Percentiles rank a stretch among this genome's conserved stretches.
Evolutionary conservation across 108 stramenopile genomes (phyloP).

Genomic region (Aurantiochytrium sp.): DNA sequence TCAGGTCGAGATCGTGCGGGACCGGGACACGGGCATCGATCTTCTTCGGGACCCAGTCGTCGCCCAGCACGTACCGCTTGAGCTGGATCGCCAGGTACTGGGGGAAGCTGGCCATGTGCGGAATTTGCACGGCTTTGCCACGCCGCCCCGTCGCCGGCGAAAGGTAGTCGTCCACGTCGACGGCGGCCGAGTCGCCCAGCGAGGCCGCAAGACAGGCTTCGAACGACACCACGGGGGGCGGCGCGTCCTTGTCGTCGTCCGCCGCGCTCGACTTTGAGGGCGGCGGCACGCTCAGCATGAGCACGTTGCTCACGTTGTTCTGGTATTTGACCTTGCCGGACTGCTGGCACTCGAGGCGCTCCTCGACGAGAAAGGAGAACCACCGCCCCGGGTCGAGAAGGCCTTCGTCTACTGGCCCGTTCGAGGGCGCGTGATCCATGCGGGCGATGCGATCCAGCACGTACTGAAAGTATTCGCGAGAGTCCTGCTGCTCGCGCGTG

Average conservation of each 20-base stretch:
- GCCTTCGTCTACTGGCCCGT: neutral
- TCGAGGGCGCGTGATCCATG: slow-evolving; percentile 59
- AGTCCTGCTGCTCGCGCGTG: slow-evolving; percentile 97
- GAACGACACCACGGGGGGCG: slow-evolving; percentile 59
- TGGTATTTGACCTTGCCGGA: slow-evolving; percentile 51
- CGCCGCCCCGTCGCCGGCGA: slow-evolving; percentile 63
- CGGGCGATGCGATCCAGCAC: slow-evolving; percentile 75
- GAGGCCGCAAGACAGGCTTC: slow-evolving; percentile 64
- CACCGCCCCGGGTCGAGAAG: slow-evolving; percentile 36
- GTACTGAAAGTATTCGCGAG: slow-evolving; percentile 87
- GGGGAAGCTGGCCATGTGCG: slow-evolving; percentile 78
- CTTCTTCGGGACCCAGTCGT: slow-evolving; percentile 87
- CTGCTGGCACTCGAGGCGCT: slow-evolving; percentile 66
- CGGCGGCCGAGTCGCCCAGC: slow-evolving; percentile 64
- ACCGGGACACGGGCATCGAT: slow-evolving; percentile 88
- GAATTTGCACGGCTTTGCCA: slow-evolving; percentile 40
- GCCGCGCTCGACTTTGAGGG: neutral
- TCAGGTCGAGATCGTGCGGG: slow-evolving; percentile 77
- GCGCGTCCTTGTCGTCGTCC: neutral
- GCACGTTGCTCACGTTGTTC: slow-evolving; percentile 28
- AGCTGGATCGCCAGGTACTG: slow-evolving; percentile 86
- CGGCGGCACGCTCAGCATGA: neutral
- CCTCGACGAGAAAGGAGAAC: slow-evolving; percentile 74
- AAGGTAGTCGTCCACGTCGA: slow-evolving; percentile 60
- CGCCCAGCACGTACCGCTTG: slow-evolving; percentile 82